Conservation (phyloP, 352 stramenopile genomes). For the Globisporangium iwayamae region DNA sequence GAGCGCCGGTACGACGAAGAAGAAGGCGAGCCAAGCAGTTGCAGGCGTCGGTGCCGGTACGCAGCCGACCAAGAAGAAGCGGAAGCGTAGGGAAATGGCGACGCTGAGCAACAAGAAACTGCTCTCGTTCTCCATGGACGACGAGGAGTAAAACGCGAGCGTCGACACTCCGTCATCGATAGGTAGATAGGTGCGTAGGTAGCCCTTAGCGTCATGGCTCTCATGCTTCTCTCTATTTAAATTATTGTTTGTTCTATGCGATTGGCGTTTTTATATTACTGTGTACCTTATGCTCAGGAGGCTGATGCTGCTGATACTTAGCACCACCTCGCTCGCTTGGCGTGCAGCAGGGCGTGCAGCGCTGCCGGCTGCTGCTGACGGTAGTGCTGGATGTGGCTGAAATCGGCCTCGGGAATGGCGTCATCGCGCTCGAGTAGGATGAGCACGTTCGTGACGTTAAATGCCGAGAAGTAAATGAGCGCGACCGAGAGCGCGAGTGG, state of each 20-base stretch:
- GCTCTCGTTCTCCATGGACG: slow-evolving; percentile 81
- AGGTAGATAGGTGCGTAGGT: slow-evolving; percentile 3
- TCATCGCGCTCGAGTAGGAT: slow-evolving; percentile 44
- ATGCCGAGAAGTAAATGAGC: slow-evolving; percentile 40
- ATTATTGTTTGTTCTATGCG: slow-evolving; percentile 2
- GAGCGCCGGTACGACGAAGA: slow-evolving; percentile 11
- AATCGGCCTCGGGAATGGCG: slow-evolving; percentile 4
- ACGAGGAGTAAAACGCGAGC: slow-evolving; percentile 31
- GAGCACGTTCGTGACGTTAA: slow-evolving; percentile 59
- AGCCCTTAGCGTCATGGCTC: not conserved
- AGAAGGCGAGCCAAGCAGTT: slow-evolving; percentile 38
- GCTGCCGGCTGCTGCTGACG: not conserved
- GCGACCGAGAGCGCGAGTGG: slow-evolving; percentile 28
- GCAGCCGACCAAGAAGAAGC: slow-evolving; percentile 31
- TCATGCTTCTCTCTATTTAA: slow-evolving; percentile 8
- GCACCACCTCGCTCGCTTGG: slow-evolving; percentile 24
- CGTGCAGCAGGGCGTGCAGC: slow-evolving; percentile 11
- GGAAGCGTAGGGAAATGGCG: slow-evolving; percentile 51
- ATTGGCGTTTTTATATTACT: not conserved
- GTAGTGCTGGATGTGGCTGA: not conserved
- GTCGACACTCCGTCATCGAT: not conserved
- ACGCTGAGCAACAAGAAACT: slow-evolving; percentile 76
- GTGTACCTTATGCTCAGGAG: not conserved
- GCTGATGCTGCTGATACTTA: not conserved
- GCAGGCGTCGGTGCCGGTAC: slow-evolving; percentile 18